Base-by-base conservation (phyloP, 768 basidiomycete genomes). In the Aureoboletus auriporus region DNA sequence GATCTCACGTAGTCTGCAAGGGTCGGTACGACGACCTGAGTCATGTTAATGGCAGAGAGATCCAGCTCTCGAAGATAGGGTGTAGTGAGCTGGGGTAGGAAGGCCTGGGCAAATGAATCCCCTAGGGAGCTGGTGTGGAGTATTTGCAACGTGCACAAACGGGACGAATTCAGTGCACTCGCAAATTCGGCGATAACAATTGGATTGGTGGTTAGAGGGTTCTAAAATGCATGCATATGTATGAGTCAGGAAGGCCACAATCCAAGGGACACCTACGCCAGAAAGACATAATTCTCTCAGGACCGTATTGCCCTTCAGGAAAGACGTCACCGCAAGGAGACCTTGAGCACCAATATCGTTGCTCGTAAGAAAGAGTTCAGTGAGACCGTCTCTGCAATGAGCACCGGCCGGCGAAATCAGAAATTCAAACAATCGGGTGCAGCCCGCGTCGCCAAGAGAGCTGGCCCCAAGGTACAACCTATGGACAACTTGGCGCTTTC, bases 391-490 rank as follows among this genome's bases (percentile, higher is more conserved):
- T 40, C 59, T 61, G 54, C 79, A 71, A 47, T 61, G 65, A 49
- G 66, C 63, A 16, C 79, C 82, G 14, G 67, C 62, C 6, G 68
- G 60, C 10, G 84, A 83, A 26, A 65, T 50, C 7, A 86, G 68
- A 57, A 78, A 85, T 14, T 65, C 63, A 59, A 84, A 81, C 8
- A 86, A 65, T 20, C 69, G 66, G 26, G 71, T 61, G 47, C 78
- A 80, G 30, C 84, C 85, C 12, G 76, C 73, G 57, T 84, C 78
- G 8, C 76, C 75, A 8, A 86, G 71, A 17, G 67, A 56, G 57
- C 84, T 86, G 46, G 79, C 71, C 7, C 79, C 77, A 20, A 84
- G 61, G 38, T 78, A 66, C 26, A 86, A 69, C 56, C 77, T 77
- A 17, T 75, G 73, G 28, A 86, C 76, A 10, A 61, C 50, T 16